These are phyloP conservation scores for Aspergillus indologenus DNA, from an alignment of 495 filamentous ascomycete genomes.

Conservation along the genomic window DNA sequence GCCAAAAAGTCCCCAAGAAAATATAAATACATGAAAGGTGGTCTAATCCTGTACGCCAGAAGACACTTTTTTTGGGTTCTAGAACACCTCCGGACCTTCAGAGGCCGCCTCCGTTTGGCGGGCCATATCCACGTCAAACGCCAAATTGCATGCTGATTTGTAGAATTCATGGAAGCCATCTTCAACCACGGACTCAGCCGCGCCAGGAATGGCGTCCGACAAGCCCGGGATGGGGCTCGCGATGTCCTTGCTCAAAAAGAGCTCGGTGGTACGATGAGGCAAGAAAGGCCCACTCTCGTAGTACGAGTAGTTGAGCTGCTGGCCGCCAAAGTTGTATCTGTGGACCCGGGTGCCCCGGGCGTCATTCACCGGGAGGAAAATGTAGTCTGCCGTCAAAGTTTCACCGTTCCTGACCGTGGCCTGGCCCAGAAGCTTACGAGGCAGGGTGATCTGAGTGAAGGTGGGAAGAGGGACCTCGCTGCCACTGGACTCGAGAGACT, in stretches of 20 bases:
- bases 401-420: slow-evolving; percentile 3
- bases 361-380: slow-evolving; percentile 32
- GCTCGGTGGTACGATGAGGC: slow-evolving; percentile 24
- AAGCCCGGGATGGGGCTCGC: background rate
- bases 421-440: slow-evolving; percentile 14
- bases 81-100: background rate
- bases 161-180: slow-evolving; percentile 39
- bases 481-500: background rate
- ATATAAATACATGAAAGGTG: background rate
- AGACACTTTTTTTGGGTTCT: background rate
- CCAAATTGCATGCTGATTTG: slow-evolving; percentile 35
- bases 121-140: slow-evolving; percentile 29
- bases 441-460: slow-evolving; percentile 33
- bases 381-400: slow-evolving; percentile 30
- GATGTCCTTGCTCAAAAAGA: slow-evolving; percentile 32
- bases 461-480: slow-evolving; percentile 23
- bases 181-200: slow-evolving; percentile 10
- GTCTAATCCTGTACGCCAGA: background rate
- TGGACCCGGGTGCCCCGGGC: slow-evolving; percentile 25
- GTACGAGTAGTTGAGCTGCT: slow-evolving; percentile 29
- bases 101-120: background rate
- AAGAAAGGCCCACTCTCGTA: slow-evolving; percentile 36
- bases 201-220: background rate
- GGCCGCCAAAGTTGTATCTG: slow-evolving; percentile 30
- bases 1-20: background rate